A percentile compares a stretch with the other conserved stretches of the same genome.
These are phyloP conservation scores for Globisporangium emineosum DNA, from an alignment of 352 stramenopile genomes.

Conservation along the genomic window DNA sequence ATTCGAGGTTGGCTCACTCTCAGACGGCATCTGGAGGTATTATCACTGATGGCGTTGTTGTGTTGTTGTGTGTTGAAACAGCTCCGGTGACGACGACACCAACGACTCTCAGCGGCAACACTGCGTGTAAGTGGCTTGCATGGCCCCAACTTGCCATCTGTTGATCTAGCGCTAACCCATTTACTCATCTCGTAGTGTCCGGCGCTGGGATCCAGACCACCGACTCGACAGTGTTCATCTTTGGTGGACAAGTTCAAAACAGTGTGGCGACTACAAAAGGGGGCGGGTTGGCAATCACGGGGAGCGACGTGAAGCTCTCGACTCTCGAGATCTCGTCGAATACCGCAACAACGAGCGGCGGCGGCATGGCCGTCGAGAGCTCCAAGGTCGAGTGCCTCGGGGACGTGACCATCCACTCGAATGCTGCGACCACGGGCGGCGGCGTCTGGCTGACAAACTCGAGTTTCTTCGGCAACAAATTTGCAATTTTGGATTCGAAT, in stretches of 20 bases:
- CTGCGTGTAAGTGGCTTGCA: constrained; percentile 21
- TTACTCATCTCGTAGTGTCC: constrained; percentile 11
- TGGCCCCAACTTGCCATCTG: background rate
- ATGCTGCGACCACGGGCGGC: constrained; percentile 10
- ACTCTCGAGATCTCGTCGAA: constrained; percentile 14
- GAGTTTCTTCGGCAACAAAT: constrained; percentile 5
- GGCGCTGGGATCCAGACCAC: constrained; percentile 32
- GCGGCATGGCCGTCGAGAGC: constrained; percentile 7
- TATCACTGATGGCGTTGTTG: no score
- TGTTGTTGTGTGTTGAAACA: background rate
- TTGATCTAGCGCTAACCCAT: background rate
- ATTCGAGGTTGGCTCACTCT: background rate
- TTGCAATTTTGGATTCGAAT: constrained; percentile 10
- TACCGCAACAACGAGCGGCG: constrained; percentile 11
- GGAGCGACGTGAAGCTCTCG: constrained; percentile 12
- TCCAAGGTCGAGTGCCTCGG: constrained; percentile 13
- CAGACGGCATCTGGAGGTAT: background rate
- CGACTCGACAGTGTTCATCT: constrained; percentile 19
- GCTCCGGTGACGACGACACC: background rate
- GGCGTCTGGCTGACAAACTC: constrained; percentile 13
- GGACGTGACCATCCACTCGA: constrained; percentile 4
- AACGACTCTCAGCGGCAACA: constrained; percentile 19
- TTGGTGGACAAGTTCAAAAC: constrained; percentile 6
- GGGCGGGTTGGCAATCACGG: constrained; percentile 3
- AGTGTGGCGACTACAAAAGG: constrained; percentile 1